These are phyloP conservation scores for Nakaseomyces uthaithaninus DNA, from an alignment of 1,139 yeast species.

Conservation along the genomic window DNA sequence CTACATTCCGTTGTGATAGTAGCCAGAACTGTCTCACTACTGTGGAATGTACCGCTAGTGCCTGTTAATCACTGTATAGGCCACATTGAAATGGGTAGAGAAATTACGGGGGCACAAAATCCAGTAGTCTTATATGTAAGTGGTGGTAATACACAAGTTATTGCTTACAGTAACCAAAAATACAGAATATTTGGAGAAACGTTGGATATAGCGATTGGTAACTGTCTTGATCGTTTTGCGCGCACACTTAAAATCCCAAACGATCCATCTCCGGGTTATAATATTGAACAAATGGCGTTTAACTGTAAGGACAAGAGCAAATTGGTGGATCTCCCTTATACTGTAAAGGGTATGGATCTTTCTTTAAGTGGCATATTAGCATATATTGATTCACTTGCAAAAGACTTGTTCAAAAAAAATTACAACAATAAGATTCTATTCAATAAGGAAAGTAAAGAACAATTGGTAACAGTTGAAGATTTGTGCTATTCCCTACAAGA, in stretches of 20 bases:
- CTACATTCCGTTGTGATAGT: constrained; percentile 87
- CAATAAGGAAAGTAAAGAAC: constrained; percentile 43
- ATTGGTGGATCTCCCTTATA: constrained; percentile 77
- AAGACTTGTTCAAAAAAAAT: constrained; percentile 52
- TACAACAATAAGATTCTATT: constrained; percentile 44
- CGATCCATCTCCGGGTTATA: constrained; percentile 95
- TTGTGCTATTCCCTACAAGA: constrained; percentile 90
- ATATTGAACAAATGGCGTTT: constrained; percentile 89
- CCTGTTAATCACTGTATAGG: constrained; percentile 98
- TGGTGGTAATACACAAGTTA: constrained; percentile 97
- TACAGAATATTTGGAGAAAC: constrained; percentile 97
- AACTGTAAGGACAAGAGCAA: constrained; percentile 40
- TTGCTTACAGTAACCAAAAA: constrained; percentile 87
- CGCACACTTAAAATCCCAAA: constrained; percentile 80
- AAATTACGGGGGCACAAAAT: constrained; percentile 87
- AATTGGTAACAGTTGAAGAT: constrained; percentile 65
- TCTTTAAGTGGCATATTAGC: constrained; percentile 95
- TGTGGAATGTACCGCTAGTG: constrained; percentile 78
- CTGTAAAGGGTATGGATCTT: constrained; percentile 97
- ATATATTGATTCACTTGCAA: constrained; percentile 70
- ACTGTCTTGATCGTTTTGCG: constrained; percentile 93
- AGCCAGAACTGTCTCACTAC: constrained; percentile 73
- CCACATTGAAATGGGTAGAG: constrained; percentile 98
- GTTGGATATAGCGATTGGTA: constrained; percentile 92
- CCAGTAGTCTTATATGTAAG: constrained; percentile 95